Base-by-base conservation (phyloP, 2,329 filamentous ascomycete genomes). In the Alternaria sp. region DNA sequence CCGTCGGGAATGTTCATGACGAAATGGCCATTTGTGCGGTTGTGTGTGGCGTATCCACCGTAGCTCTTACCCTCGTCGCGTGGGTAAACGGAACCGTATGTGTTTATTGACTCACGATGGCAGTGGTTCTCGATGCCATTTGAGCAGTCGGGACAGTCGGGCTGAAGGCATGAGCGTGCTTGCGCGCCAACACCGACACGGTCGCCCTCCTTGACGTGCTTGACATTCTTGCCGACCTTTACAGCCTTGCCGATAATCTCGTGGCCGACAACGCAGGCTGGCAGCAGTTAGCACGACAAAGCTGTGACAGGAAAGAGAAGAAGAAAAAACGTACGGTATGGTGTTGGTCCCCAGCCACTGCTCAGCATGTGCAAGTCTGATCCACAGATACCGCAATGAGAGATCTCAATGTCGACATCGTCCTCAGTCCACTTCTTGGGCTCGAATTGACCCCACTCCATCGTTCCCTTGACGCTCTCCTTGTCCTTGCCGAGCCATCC, bases 11-110 rank as follows among this genome's bases (percentile, higher is more conserved):
- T 94, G 67, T 89, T 89, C 76, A 88, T 84, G 11, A 84, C 84
- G 73, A 86, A 94, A 81, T 92, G 89, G 78, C 92, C 89, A 77
- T 94, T 90, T 1, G 88, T 87, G 65, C 90, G 85, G 42, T 91
- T 85, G 75, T 92, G 86, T 43, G 83, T 86, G 4, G 86, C 81
- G 74, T 89, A 90, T 20, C 88, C 88, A 48, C 88, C 88, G 70
- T 88, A 87, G 12, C 86, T 83, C 62, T 89, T 82, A 32, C 69
- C 68, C 59, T 89, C 87, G 51, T 88, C 89, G 61, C 81, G 79
- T 5, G 77, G 76, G 70, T 84, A 83, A 9, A 75, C 68, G 28
- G 77, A 75, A 44, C 81, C 81, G 63, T 83, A 85, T 5, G 83
- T 83, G 68, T 78, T 76, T 32, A 81, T 65, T 12, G 42, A 43